Evolutionary conservation across 495 filamentous ascomycete species (phyloP).

Genomic region (Aspergillus steynii): DNA sequence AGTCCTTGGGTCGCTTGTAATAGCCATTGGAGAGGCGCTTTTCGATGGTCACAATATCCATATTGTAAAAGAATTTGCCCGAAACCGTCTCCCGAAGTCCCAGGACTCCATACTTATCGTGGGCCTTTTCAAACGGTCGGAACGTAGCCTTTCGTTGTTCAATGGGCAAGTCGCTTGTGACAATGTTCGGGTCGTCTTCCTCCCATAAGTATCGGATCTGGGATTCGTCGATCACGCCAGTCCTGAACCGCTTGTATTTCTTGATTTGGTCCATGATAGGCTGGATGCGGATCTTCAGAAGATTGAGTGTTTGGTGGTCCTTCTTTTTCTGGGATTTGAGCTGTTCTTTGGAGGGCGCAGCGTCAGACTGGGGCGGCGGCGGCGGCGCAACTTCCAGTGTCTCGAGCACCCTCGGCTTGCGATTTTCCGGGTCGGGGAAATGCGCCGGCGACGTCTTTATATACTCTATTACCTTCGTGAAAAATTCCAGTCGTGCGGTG

Average conservation of each 20-base stretch:
- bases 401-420: conserved; percentile 81
- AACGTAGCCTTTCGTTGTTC: conserved; percentile 50
- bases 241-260: conserved; percentile 79
- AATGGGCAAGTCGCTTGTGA: conserved; percentile 71
- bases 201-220: conserved; percentile 77
- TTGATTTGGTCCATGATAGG: conserved; percentile 95
- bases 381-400: conserved; percentile 73
- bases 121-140: conserved; percentile 73
- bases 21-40: conserved; percentile 92
- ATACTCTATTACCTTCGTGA: conserved; percentile 67
- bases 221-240: conserved; percentile 70
- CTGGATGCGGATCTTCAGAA: conserved; percentile 83
- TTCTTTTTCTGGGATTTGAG: conserved; percentile 75
- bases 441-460: conserved; percentile 75
- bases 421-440: conserved; percentile 81
- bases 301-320: conserved; percentile 77
- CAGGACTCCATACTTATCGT: conserved; percentile 71
- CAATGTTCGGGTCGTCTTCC: conserved; percentile 76
- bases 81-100: conserved; percentile 69
- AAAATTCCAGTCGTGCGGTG: conserved; percentile 72
- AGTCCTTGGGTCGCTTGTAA: conserved; percentile 86
- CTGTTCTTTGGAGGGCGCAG: conserved; percentile 67
- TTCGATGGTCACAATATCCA: conserved; percentile 92
- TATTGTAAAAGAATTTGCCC: conserved; percentile 88
- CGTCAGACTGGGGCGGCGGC: conserved; percentile 58